A percentile compares a stretch with the other conserved stretches of the same genome.
These are phyloP conservation scores for Scedosporium apiospermum DNA, from an alignment of 2,329 filamentous ascomycete genomes.

Conservation along the genomic window DNA sequence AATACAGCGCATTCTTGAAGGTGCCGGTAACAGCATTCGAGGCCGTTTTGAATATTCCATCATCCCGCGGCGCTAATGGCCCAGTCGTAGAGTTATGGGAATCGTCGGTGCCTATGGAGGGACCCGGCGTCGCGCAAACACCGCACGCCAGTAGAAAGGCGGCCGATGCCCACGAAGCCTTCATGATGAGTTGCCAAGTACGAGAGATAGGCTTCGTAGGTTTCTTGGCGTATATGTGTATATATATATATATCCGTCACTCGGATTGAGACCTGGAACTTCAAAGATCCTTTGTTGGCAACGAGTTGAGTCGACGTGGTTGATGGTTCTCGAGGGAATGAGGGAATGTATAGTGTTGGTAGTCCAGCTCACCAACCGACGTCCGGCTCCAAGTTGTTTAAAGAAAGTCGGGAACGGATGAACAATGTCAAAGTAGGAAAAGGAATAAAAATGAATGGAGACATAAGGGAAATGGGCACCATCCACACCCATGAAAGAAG, in stretches of 20 bases:
- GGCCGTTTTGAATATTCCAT: background rate
- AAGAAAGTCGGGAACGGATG: background rate
- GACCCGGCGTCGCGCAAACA: background rate
- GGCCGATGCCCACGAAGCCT: background rate
- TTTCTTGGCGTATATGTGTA: background rate
- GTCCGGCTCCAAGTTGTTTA: background rate
- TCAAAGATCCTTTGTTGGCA: too few species aligned
- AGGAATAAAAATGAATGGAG: background rate
- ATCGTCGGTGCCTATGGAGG: background rate
- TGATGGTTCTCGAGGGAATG: background rate
- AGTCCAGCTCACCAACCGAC: constrained; percentile 4
- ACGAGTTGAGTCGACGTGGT: background rate
- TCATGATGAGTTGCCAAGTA: background rate
- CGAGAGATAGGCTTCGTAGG: background rate
- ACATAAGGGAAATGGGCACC: background rate
- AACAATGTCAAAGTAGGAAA: background rate
- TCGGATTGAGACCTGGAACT: too few species aligned
- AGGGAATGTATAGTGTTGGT: background rate
- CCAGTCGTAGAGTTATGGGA: background rate
- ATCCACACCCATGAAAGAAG: background rate
- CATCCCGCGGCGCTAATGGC: background rate
- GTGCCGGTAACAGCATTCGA: background rate
- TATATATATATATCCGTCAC: too few species aligned
- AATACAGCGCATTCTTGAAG: constrained; percentile 36
- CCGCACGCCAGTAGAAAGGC: background rate